phyloP scores from a whole-genome alignment of 768 basidiomycete species.

The Agaricus sinodeliciosus region DNA sequence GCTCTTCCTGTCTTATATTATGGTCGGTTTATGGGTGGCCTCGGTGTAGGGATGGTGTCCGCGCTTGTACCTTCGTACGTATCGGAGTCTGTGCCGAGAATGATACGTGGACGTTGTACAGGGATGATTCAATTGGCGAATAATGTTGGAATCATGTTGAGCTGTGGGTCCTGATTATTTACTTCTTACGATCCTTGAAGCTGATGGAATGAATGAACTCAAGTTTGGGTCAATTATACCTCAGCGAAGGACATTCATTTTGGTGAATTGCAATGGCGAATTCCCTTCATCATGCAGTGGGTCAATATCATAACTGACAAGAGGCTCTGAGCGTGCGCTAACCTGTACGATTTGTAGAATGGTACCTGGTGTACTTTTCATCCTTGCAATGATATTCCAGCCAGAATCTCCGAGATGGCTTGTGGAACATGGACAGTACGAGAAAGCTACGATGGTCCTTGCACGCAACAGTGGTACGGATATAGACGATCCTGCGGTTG shows the following conservation, averaged over 20 bases:
- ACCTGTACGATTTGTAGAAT: slow-evolving; percentile 18
- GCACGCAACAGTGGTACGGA: slow-evolving; percentile 27
- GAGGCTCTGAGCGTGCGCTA: background rate
- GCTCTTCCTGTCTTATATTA: slow-evolving; percentile 36
- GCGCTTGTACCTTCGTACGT: slow-evolving; percentile 45
- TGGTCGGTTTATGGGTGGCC: slow-evolving; percentile 51
- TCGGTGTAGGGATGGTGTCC: slow-evolving; percentile 51
- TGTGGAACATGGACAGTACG: slow-evolving; percentile 37
- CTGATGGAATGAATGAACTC: background rate
- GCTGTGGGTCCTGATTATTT: slow-evolving; percentile 22
- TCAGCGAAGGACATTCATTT: slow-evolving; percentile 27
- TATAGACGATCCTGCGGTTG: slow-evolving; percentile 27
- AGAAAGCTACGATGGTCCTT: slow-evolving; percentile 32
- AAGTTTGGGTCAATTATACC: slow-evolving; percentile 45
- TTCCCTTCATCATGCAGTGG: slow-evolving; percentile 44
- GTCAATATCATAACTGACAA: background rate
- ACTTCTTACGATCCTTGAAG: background rate
- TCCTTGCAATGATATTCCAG: slow-evolving; percentile 38
- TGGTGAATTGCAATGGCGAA: slow-evolving; percentile 43
- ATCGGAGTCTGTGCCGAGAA: slow-evolving; percentile 41
- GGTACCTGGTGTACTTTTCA: slow-evolving; percentile 44
- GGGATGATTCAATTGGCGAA: slow-evolving; percentile 34
- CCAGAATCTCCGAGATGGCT: slow-evolving; percentile 56
- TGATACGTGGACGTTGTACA: slow-evolving; percentile 45
- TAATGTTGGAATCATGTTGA: slow-evolving; percentile 29